These are phyloP conservation scores for Brassica carinata DNA, from an alignment of 345 rosid genomes.

Conservation along the genomic window DNA sequence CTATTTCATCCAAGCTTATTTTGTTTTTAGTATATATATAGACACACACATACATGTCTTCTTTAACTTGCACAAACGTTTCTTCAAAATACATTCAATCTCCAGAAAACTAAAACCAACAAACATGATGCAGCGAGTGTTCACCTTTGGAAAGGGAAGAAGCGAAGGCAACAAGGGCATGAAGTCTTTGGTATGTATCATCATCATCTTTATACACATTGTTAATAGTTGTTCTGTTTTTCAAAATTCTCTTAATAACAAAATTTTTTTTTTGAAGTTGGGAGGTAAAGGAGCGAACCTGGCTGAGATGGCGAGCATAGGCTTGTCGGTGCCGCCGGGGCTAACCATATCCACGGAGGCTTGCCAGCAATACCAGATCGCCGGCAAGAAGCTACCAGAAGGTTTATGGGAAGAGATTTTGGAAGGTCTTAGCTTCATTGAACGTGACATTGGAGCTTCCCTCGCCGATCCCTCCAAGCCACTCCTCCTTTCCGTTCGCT, in stretches of 20 bases:
- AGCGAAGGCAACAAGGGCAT: conserved; percentile 97
- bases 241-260: background rate
- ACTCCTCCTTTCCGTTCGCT: conserved; percentile 94
- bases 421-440: conserved; percentile 57
- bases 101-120: background rate
- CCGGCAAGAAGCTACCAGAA: conserved; percentile 64
- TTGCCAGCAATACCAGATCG: conserved; percentile 72
- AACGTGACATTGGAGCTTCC: conserved; percentile 74
- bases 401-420: conserved; percentile 80
- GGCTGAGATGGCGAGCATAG: conserved; percentile 98
- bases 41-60: background rate
- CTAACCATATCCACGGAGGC: conserved; percentile 95
- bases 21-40: background rate
- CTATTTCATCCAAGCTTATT: conserved; percentile 11
- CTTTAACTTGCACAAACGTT: conserved; percentile 23
- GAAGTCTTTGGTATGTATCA: conserved; percentile 80
- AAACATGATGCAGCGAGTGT: conserved; percentile 67
- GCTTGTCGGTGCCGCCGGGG: conserved; percentile 94
- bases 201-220: background rate
- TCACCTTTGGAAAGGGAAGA: conserved; percentile 81
- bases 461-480: conserved; percentile 84
- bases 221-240: background rate
- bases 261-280: conserved; percentile 48
- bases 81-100: conserved; percentile 11
- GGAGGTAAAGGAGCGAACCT: conserved; percentile 98